These are phyloP conservation scores for Lagenaria siceraria DNA, from an alignment of 306 rosid species.

Conservation along the genomic window DNA sequence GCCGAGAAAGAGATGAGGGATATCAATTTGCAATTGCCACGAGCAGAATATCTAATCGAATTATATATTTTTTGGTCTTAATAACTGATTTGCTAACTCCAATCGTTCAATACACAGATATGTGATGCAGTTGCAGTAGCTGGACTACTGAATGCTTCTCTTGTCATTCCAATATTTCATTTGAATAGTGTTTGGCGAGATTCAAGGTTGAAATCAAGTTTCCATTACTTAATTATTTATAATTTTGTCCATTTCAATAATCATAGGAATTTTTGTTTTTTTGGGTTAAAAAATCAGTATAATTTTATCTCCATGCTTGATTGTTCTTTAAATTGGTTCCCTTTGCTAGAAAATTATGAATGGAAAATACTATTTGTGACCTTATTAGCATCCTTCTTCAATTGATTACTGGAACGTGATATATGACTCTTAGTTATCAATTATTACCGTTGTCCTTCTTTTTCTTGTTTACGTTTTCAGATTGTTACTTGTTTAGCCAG, in stretches of 20 bases:
- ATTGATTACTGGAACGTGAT: not conserved
- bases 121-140: constrained; percentile 99
- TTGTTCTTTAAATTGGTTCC: not conserved
- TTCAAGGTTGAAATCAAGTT: constrained; percentile 43
- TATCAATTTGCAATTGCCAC: not conserved
- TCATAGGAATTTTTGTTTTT: not conserved
- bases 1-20: not conserved
- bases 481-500: not conserved
- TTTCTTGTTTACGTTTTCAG: not conserved
- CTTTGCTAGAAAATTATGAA: not conserved
- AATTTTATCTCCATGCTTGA: not conserved
- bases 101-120: constrained; percentile 37
- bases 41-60: not conserved
- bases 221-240: not conserved
- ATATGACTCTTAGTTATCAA: not conserved
- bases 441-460: not conserved
- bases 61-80: not conserved
- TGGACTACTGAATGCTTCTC: constrained; percentile 87
- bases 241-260: not conserved
- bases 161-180: constrained; percentile 88
- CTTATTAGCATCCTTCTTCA: not conserved
- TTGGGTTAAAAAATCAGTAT: not conserved
- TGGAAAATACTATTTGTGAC: not conserved
- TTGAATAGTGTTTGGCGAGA: constrained; percentile 97
- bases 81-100: constrained; percentile 7